A percentile compares a stretch with the other conserved stretches of the same genome.
Conservation (phyloP, 1,284 basidiomycete species). For the Irpex rosettiformis region DNA sequence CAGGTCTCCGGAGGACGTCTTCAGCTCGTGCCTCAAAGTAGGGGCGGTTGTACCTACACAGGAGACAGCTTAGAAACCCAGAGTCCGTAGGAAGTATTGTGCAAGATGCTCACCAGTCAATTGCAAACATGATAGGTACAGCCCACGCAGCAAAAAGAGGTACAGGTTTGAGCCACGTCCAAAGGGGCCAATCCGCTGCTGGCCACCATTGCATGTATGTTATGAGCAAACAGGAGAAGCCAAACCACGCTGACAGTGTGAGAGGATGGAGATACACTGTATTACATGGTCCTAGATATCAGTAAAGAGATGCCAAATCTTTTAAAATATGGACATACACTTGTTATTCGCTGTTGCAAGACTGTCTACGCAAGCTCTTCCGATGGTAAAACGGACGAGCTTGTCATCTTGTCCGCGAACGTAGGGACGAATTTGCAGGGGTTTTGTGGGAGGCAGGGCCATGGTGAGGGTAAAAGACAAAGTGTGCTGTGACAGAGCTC, state of each 20-base stretch:
- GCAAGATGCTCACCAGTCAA: conserved; percentile 61
- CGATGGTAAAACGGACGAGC: conserved; percentile 60
- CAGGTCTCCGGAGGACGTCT: conserved; percentile 50
- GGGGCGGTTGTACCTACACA: conserved; percentile 63
- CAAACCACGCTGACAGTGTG: conserved; percentile 56
- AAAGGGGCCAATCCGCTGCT: conserved; percentile 32
- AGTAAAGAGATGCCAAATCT: background rate
- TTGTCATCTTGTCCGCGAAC: conserved; percentile 31
- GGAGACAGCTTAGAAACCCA: conserved; percentile 3
- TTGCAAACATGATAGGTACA: conserved; percentile 60
- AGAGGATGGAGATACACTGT: conserved; percentile 62
- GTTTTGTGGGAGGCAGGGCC: conserved; percentile 21
- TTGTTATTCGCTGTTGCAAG: conserved; percentile 66
- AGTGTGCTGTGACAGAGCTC: conserved; percentile 4
- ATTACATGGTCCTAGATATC: too few relatives aligned
- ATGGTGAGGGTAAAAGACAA: conserved; percentile 5
- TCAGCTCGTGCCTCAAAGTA: conserved; percentile 57
- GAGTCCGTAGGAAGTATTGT: background rate
- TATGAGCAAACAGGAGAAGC: conserved; percentile 53
- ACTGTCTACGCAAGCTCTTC: conserved; percentile 67
- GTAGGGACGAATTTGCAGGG: conserved; percentile 55
- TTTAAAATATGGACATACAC: conserved; percentile 36
- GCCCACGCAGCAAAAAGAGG: conserved; percentile 63
- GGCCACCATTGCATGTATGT: conserved; percentile 69
- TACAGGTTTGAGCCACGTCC: conserved; percentile 52